Base-by-base conservation (phyloP, 2,329 filamentous ascomycete species). In the Nemania serpens region DNA sequence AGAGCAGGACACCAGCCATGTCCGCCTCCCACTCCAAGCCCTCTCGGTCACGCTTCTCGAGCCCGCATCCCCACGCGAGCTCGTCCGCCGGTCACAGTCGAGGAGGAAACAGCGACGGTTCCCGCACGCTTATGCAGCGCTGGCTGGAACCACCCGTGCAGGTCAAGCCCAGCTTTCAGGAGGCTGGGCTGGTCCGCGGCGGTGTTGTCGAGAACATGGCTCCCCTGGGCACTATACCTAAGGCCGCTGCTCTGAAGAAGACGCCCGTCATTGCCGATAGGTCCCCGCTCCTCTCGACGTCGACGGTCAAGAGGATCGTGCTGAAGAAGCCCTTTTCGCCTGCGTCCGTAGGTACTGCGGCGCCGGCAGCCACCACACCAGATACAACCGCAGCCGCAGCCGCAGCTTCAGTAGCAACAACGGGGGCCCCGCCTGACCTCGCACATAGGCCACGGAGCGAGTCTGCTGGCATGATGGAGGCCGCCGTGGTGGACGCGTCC, bases 131-230 rank as follows among this genome's bases (percentile, higher is more conserved):
- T 61, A 81, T 87, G 81, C 77, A 82, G 65, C 77, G 77, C 62
- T 87, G 84, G 84, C 74, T 87, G 65, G 84, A 87, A 72, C 84
- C 84, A 11, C 77, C 82, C 7, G 76, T 86, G 41, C 82, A 85
- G 75, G 81, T 77, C 75, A 85, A 83, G 75, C 73, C 93, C 11
- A 94, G 90, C 73, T 96, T 89, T 73, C 87, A 91, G 79, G 91
- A 96, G 73, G 86, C 83, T 59, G 90, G 90, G 46, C 83, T 95
- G 68, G 81, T 89, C 70, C 83, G 89, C 50, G 86, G 87, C 74
- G 91, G 91, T 65, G 90, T 96, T 17, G 80, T 96, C 60, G 88
- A 91, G 75, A 88, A 88, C 70, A 96, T 96, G 93, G 88, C 88
- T 55, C 88, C 93, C 25, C 78, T 97, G 58, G 93, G 93, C 42